Conservation (phyloP, 176 grass and related monocot species). For the Triticum turgidum region DNA sequence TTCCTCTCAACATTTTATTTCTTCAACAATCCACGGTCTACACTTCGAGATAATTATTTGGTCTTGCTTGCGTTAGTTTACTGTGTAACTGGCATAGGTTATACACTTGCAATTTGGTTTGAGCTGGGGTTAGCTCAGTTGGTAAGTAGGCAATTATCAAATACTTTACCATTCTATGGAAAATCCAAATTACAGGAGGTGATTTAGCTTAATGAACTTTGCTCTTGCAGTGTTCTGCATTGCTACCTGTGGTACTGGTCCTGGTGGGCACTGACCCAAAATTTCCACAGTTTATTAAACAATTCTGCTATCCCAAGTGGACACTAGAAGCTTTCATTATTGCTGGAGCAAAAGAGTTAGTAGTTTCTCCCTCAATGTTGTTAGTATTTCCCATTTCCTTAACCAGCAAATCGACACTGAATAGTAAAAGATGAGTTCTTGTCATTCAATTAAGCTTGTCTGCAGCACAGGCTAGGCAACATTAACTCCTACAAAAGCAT, state of each 20-base stretch:
- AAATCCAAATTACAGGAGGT: neutral
- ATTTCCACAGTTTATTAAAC: slow-evolving; percentile 34
- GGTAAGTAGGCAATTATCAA: slow-evolving; percentile 36
- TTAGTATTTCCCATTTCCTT: slow-evolving; percentile 3
- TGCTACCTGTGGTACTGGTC: slow-evolving; percentile 70
- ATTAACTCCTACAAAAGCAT: neutral
- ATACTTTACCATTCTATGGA: neutral
- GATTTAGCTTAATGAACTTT: slow-evolving; percentile 38
- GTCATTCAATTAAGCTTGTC: slow-evolving; percentile 8
- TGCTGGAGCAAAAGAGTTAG: slow-evolving; percentile 57
- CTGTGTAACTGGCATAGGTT: slow-evolving; percentile 80
- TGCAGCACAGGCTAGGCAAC: neutral
- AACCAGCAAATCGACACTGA: neutral
- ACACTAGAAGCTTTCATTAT: slow-evolving; percentile 68
- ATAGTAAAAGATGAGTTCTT: neutral
- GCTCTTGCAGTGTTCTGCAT: slow-evolving; percentile 57
- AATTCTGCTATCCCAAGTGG: slow-evolving; percentile 70
- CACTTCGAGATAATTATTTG: slow-evolving; percentile 58
- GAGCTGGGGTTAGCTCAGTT: slow-evolving; percentile 72
- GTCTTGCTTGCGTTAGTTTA: slow-evolving; percentile 68
- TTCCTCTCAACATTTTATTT: slow-evolving; percentile 79
- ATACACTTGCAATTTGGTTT: slow-evolving; percentile 75
- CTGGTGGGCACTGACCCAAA: slow-evolving; percentile 41
- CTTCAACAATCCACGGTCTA: slow-evolving; percentile 68
- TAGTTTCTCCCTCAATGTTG: slow-evolving; percentile 10